Conservation (phyloP, 768 basidiomycete genomes). For the Lentinus tigrinus region DNA sequence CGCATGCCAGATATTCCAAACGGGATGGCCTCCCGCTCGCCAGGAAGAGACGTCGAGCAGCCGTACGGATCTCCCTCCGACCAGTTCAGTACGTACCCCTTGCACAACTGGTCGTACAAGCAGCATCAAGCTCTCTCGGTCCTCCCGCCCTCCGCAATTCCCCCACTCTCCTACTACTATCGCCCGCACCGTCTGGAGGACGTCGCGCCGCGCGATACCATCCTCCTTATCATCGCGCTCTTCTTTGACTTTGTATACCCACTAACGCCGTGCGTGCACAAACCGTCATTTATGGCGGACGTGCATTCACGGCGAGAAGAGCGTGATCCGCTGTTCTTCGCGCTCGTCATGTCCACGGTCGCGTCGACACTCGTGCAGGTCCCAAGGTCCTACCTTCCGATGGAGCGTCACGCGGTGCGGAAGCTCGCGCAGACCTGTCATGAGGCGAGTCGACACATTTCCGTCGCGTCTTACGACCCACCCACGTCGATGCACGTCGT, state of each 20-base stretch:
- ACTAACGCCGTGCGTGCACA: conserved; percentile 87
- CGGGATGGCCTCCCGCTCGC: conserved; percentile 31
- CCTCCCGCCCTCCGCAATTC: conserved; percentile 40
- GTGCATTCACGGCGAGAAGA: conserved; percentile 78
- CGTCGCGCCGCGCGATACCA: conserved; percentile 77
- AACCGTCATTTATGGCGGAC: conserved; percentile 91
- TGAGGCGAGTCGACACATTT: conserved; percentile 79
- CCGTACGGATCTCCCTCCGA: conserved; percentile 43
- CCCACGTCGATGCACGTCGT: conserved; percentile 83
- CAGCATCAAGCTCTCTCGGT: conserved; percentile 54
- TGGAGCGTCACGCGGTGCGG: conserved; percentile 82
- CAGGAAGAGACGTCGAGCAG: conserved; percentile 44
- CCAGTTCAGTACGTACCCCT: conserved; percentile 60
- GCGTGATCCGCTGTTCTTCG: conserved; percentile 86
- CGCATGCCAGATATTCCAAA: conserved; percentile 35
- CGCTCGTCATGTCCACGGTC: conserved; percentile 85
- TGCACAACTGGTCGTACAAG: conserved; percentile 72
- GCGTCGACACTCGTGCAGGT: conserved; percentile 88
- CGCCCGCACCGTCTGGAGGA: conserved; percentile 78
- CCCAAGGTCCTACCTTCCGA: conserved; percentile 83
- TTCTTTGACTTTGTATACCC: conserved; percentile 96
- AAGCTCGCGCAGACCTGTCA: conserved; percentile 81
- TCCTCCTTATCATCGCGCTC: conserved; percentile 78
- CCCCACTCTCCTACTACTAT: conserved; percentile 71
- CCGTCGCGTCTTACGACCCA: conserved; percentile 79